Conservation (phyloP, 495 filamentous ascomycete genomes). For the Hypoxylon crocopeplum region DNA sequence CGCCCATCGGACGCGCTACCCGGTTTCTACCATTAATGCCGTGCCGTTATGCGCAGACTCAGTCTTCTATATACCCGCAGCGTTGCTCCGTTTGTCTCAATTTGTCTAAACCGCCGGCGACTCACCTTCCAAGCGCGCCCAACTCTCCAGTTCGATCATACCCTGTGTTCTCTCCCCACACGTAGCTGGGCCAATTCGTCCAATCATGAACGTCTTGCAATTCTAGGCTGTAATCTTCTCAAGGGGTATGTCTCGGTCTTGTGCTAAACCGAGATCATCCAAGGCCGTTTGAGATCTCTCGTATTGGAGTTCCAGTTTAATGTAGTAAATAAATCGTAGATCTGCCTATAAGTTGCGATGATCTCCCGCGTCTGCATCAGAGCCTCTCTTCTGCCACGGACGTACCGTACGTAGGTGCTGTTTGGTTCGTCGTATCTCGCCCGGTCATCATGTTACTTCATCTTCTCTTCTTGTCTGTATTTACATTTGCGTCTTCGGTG, state of each 20-base stretch:
- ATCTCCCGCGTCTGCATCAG: constrained; percentile 16
- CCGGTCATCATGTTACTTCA: constrained; percentile 10
- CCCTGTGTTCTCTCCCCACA: constrained; percentile 16
- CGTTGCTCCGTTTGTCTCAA: constrained; percentile 25
- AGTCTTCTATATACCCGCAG: constrained; percentile 5
- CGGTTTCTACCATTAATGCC: constrained; percentile 5
- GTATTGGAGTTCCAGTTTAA: not conserved
- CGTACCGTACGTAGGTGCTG: constrained; percentile 1
- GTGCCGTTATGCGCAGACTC: constrained; percentile 3
- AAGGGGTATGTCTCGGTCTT: constrained; percentile 29
- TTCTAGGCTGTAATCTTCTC: no score
- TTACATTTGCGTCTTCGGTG: constrained; percentile 44
- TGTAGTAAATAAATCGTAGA: not conserved
- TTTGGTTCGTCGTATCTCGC: not conserved
- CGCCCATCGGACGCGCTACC: constrained; percentile 3
- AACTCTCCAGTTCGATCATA: constrained; percentile 14
- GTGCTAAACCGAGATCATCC: constrained; percentile 20
- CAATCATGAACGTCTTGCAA: constrained; percentile 23
- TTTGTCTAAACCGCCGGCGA: constrained; percentile 29
- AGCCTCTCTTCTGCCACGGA: not conserved
- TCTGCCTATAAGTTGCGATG: constrained; percentile 20
- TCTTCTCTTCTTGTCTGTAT: constrained; percentile 35
- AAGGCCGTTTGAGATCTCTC: not conserved
- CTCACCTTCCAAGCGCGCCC: constrained; percentile 9
- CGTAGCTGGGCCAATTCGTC: constrained; percentile 12